Conservation (phyloP, 148 eudicot genomes). For the Camellia lanceoleosa region DNA sequence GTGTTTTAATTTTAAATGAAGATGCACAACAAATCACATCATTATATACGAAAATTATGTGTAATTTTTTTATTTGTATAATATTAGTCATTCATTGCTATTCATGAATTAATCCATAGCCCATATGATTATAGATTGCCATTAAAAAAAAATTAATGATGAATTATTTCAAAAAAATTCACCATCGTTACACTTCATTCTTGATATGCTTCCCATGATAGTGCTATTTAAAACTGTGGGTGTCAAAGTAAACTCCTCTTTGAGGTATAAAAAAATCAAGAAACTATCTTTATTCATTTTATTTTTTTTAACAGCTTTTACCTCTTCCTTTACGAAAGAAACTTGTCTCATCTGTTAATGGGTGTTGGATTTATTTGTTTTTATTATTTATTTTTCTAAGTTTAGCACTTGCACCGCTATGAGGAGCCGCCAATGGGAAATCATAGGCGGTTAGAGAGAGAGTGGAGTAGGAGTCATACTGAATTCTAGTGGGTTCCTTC, state of each 20-base stretch:
- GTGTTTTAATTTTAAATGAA: too few relatives aligned
- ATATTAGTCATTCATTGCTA: too few relatives aligned
- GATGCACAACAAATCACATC: too few relatives aligned
- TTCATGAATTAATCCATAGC: too few relatives aligned
- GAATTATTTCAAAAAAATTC: too few relatives aligned
- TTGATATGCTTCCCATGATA: too few relatives aligned
- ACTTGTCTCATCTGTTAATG: neutral
- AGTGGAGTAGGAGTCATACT: constrained; percentile 68
- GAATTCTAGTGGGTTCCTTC: constrained; percentile 74
- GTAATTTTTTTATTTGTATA: too few relatives aligned
- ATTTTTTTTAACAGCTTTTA: neutral
- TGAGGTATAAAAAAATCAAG: constrained; percentile 1
- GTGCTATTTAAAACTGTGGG: too few relatives aligned
- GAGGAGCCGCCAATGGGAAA: constrained; percentile 59
- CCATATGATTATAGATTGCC: too few relatives aligned
- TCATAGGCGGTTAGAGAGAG: constrained; percentile 59
- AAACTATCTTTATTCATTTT: constrained; percentile 17
- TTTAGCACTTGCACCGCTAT: constrained; percentile 19
- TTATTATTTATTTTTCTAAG: neutral
- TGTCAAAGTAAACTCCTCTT: neutral
- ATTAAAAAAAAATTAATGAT: too few relatives aligned
- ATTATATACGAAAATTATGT: too few relatives aligned
- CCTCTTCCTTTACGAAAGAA: neutral
- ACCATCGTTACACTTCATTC: too few relatives aligned
- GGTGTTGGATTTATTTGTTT: neutral